Conservation (phyloP, 371 early-diverging fungal species). For the Coemansia sp. region DNA sequence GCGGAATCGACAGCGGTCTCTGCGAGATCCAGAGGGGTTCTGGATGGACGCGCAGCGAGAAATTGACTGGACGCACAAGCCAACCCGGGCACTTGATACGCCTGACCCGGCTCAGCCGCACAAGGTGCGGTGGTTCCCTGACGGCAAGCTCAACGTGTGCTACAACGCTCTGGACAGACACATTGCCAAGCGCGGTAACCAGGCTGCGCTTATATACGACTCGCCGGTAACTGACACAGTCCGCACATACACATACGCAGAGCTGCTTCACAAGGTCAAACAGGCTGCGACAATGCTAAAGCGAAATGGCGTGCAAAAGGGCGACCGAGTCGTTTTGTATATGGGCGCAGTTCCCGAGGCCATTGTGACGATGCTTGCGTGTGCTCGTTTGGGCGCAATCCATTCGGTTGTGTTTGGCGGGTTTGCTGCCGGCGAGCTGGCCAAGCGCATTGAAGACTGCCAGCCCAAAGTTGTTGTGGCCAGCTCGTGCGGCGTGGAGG, state of each 20-base stretch:
- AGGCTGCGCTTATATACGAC: conserved; percentile 77
- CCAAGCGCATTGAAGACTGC: conserved; percentile 79
- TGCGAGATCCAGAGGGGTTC: conserved; percentile 47
- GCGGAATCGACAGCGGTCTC: conserved; percentile 32
- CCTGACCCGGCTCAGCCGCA: conserved; percentile 27
- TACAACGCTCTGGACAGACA: conserved; percentile 94
- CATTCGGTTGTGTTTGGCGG: conserved; percentile 86
- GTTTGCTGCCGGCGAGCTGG: conserved; percentile 76
- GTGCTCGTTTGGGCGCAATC: conserved; percentile 85
- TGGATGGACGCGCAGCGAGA: conserved; percentile 50
- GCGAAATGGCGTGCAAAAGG: conserved; percentile 68
- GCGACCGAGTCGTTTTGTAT: conserved; percentile 84
- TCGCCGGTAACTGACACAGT: conserved; percentile 64
- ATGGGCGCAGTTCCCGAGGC: conserved; percentile 93
- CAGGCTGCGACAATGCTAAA: conserved; percentile 73
- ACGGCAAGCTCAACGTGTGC: conserved; percentile 81
- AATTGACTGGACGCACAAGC: conserved; percentile 44
- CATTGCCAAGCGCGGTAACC: conserved; percentile 56
- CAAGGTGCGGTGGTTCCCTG: conserved; percentile 64
- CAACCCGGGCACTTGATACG: conserved; percentile 31
- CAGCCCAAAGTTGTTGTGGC: conserved; percentile 72
- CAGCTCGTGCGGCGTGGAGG: conserved; percentile 81
- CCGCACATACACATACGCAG: conserved; percentile 65
- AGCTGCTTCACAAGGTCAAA: conserved; percentile 72
- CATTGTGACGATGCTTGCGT: conserved; percentile 84